A percentile compares a stretch with the other conserved stretches of the same genome.
Evolutionary conservation across 225 moss, liverwort and hornwort genomes (phyloP).

Genomic region (Polytrichum commune): DNA sequence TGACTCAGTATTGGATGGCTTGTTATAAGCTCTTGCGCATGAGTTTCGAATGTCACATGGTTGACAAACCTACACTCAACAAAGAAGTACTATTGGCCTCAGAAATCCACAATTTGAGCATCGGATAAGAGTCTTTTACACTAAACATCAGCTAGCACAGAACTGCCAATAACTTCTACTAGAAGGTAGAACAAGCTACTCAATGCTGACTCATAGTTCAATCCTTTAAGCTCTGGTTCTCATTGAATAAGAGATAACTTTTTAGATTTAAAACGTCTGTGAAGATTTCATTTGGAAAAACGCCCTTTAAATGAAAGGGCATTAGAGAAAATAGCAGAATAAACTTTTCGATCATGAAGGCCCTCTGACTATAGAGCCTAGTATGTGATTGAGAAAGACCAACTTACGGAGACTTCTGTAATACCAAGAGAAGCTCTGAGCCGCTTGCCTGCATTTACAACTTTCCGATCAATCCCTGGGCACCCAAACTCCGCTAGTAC

Average conservation of each 20-base stretch:
- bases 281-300: not conserved
- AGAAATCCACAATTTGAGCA: no score
- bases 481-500: conserved; percentile 81
- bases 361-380: not conserved
- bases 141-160: no score
- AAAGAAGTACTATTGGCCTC: no score
- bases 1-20: conserved; percentile 48
- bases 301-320: not conserved
- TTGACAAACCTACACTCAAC: conserved; percentile 61
- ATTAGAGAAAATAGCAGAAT: not conserved
- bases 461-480: conserved; percentile 87
- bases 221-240: no score
- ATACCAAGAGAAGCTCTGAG: conserved; percentile 78
- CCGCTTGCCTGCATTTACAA: conserved; percentile 94
- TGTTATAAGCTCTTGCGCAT: conserved; percentile 85
- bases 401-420: conserved; percentile 70
- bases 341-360: not conserved
- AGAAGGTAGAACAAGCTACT: no score
- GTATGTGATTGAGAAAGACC: conserved; percentile 16
- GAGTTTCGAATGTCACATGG: conserved; percentile 67
- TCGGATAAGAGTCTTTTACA: no score
- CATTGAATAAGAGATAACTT: no score
- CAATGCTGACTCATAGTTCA: no score
- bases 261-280: no score
- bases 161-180: no score